Percentiles rank a stretch among this genome's conserved stretches.
phyloP scores from a whole-genome alignment of 1,139 yeast genomes.

The Geotrichum carabidarum region DNA sequence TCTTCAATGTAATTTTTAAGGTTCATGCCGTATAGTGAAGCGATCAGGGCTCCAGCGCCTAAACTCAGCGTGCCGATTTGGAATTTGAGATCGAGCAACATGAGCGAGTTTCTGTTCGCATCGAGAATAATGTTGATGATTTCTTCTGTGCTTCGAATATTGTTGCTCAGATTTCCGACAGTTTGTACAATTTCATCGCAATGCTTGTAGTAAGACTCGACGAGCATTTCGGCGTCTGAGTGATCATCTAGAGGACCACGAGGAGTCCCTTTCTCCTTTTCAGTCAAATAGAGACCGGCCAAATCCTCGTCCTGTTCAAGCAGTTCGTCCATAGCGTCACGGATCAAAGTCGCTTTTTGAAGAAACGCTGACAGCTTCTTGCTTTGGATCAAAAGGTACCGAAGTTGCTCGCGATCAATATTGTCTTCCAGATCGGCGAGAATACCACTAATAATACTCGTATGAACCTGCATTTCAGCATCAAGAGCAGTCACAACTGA shows the following conservation, averaged over 20 bases:
- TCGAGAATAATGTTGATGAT: constrained; percentile 91
- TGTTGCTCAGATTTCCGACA: constrained; percentile 74
- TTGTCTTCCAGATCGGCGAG: constrained; percentile 78
- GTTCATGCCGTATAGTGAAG: constrained; percentile 96
- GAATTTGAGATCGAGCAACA: constrained; percentile 83
- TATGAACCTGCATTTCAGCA: constrained; percentile 75
- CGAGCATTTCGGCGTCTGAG: constrained; percentile 71
- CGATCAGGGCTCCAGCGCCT: constrained; percentile 74
- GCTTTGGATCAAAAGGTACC: constrained; percentile 73
- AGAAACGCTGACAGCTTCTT: constrained; percentile 75
- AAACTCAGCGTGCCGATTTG: constrained; percentile 86
- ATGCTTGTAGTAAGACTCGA: constrained; percentile 90
- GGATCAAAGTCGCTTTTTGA: constrained; percentile 76
- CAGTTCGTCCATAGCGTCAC: constrained; percentile 81
- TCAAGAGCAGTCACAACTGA: constrained; percentile 79
- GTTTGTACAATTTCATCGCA: constrained; percentile 96
- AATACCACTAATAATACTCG: constrained; percentile 68
- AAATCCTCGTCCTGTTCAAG: constrained; percentile 90
- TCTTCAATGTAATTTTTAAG: constrained; percentile 87
- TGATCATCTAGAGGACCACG: constrained; percentile 45
- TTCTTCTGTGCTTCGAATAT: constrained; percentile 91
- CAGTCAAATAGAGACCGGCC: constrained; percentile 74
- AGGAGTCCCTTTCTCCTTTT: constrained; percentile 37
- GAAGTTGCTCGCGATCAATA: constrained; percentile 75
- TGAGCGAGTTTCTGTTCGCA: constrained; percentile 88